Base-by-base conservation (phyloP, 306 rosid genomes). In the Arachis hypogaea region DNA sequence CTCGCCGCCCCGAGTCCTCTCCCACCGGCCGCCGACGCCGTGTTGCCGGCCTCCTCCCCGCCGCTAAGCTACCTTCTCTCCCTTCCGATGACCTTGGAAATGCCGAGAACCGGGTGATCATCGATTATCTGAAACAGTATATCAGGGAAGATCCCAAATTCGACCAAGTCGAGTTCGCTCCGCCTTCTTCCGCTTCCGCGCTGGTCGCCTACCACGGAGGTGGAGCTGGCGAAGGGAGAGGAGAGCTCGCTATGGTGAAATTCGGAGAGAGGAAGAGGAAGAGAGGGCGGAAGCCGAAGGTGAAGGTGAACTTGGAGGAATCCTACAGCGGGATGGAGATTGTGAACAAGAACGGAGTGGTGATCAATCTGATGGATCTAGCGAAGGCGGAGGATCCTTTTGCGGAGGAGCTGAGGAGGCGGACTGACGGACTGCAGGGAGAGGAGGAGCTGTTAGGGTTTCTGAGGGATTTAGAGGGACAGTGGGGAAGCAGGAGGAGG, bases 401-500 rank as follows among this genome's bases (percentile, higher is more conserved):
- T 72, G 87, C 89, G 2, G 86, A 82, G 28, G 93, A 92, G 78
- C 68, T 92, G 68, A 81, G 83, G 77, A 77, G 85, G 70, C 72
- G 89, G 81, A 92, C 93, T 6, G 80, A 62, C 43, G 96, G 92
- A 8, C 46, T 92, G 86, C 76, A 65, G 77, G 72, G 56, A 10
- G 97, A 92, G 47, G 97, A 83, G 63, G 83, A 81, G 77, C 58
- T 92, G 66, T 85, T 92, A 69, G 96, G 86, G 40, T 92, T 89
- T 78, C 77, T 89, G 88, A 88, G 93, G 75, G 89, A 85, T n/a
- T 80, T 92, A 79, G 87, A 61, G 5, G 97, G 97, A 14, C 86
- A 89, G 36, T 92, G 97, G 97, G 97, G 92, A 0, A 92, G 97
- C 62, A 79, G 96, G 77, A 80, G 97, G 82, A 92, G 80, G 86